Evolutionary conservation across 108 stramenopile genomes (phyloP).

Genomic region (Pseudonitzschia delicatissima): DNA sequence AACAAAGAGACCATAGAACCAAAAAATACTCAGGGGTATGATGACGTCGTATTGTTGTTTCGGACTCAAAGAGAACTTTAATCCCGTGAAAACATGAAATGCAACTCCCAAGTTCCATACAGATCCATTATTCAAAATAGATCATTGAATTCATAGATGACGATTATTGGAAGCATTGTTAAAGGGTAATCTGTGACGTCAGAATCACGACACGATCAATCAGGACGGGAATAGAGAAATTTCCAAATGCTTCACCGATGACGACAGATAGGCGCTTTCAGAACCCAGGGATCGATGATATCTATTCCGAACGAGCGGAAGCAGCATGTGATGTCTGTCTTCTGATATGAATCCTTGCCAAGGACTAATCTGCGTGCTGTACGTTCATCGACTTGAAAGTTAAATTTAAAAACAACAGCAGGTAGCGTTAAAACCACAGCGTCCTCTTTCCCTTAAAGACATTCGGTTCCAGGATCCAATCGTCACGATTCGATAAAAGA

Average conservation of each 20-base stretch:
- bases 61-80: neutral
- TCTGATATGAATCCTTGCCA: no score
- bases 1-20: no score
- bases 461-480: no score
- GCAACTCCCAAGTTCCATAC: neutral
- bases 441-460: neutral
- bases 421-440: neutral
- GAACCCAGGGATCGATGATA: no score
- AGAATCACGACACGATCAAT: slow-evolving; percentile 6
- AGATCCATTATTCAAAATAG: no score
- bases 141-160: no score
- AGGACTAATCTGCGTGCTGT: no score
- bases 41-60: slow-evolving; percentile 18
- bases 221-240: neutral
- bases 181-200: slow-evolving; percentile 1
- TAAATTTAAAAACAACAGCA: neutral
- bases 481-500: no score
- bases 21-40: no score
- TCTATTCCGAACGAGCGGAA: no score
- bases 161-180: no score
- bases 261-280: neutral
- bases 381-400: neutral
- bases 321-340: neutral
- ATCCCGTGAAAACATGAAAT: neutral
- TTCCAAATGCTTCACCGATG: neutral